Evolutionary conservation across 129 eudicot genomes (phyloP), one percentile per base, ranked within the genome.

Genomic region (Artemisia argyi): DNA sequence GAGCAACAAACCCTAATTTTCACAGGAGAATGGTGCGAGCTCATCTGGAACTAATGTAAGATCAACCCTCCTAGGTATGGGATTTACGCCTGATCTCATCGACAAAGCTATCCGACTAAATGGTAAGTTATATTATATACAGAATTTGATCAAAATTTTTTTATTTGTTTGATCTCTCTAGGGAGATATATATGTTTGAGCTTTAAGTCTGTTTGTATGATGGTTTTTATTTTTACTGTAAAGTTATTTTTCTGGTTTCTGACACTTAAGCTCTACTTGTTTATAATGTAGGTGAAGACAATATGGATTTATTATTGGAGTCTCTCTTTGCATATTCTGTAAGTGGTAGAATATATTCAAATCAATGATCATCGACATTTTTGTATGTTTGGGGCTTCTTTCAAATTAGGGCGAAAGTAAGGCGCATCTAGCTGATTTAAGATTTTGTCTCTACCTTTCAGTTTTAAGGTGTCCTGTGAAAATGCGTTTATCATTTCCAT

Each of bases 11-110:
- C 50, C 49, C 58, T 4, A 30, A 3, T 75, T 73, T 73, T 47
- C 74, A 90, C 76, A 94, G 99, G 96, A 86, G 19, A 77, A 75
- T 81, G 85, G 81, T 69, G 96, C 97, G 10, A 90, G 97, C 85
- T 90, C 97, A 66, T 94, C 99, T 7, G 85, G 93, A 68, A 87
- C 81, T 64, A 86, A 81, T 76, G 49, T 87, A 70, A 88, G 96
- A 78, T 88, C 96, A 74, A 83, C 91, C 44, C 86, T 94, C 57
- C 72, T 94, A 28, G 96, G 88, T 71, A 94, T 94, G 99, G 99
- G 99, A 68, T 94, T 94, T 69, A 52, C 79, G 14, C 93, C 86
- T 1, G 78, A 85, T 75, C 89, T 85, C 28, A 81, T 94, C 63
- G 87, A 94, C 73, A 88, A 81, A 88, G 99, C 96, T 42, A 88